Base-by-base conservation (phyloP, 352 stramenopile genomes). In the Phytophthora meadii region DNA sequence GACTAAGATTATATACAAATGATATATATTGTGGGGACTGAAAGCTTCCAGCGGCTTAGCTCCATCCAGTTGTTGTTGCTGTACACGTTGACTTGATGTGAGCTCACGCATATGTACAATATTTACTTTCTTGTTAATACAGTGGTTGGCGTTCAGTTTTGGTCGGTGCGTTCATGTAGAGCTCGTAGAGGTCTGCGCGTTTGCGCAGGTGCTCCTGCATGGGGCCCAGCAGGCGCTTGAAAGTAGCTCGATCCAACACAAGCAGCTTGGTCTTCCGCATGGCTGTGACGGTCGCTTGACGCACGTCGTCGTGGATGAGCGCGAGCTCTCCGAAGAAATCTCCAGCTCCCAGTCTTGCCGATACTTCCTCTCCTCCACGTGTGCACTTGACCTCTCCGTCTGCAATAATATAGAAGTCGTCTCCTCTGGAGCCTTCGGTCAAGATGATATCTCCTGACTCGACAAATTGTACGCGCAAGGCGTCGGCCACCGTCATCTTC, bases 131-230 rank as follows among this genome's bases (percentile, higher is more conserved):
- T 68, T 25, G 61, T 36, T 68, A 48, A 61, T 66, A 64, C 19
- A 57, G 40, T 46, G 12, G 32, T 28, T 59, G 40, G 30, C 15
- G 48, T 11, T 62, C 36, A 69, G 25, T 63, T 75, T 10, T 64
- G 50, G 37, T 65, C 41, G 9, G 49, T 39, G 58, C 46, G 48
- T 72, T 80, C 81, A 90, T 90, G 68, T 88, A 90, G 12, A 87
- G 77, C 32, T 90, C 77, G 66, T 92, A 92, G 17, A 89, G 67
- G 40, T 84, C 77, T 7, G 74, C 78, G 50, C 81, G 77, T 59
- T 87, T 87, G 52, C 76, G 75, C 19, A 98, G 79, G 53, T 97
- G 93, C 45, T 96, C 89, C 64, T 97, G 87, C 77, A 97, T 89
- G 24, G 87, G 82, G 0, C 91, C 91, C 27, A 97, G 70, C 44